Evolutionary conservation across 768 basidiomycete species (phyloP).

Genomic region (Termitomyces sp.): DNA sequence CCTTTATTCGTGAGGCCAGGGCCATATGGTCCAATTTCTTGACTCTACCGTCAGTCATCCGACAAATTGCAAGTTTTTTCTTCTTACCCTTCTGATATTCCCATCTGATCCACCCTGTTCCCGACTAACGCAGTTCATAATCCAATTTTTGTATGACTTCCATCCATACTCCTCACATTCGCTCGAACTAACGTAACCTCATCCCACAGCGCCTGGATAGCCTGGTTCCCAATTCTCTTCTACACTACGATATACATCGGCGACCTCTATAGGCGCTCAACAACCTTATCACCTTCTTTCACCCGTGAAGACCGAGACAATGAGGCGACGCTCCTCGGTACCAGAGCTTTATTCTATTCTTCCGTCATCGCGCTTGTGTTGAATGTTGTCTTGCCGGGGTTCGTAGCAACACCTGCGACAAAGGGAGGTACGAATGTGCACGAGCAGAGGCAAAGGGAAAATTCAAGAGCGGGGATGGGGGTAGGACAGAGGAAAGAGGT

Average conservation of each 20-base stretch:
- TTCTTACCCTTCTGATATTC: background rate
- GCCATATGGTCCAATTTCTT: conserved; percentile 70
- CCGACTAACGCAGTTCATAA: conserved; percentile 53
- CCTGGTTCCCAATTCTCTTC: conserved; percentile 91
- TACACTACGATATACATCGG: conserved; percentile 86
- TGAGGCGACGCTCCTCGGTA: conserved; percentile 79
- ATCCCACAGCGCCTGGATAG: conserved; percentile 63
- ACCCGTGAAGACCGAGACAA: conserved; percentile 37
- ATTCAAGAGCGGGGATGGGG: background rate
- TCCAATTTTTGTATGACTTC: conserved; percentile 73
- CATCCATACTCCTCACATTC: background rate
- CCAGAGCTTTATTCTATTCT: conserved; percentile 77
- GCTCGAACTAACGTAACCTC: background rate
- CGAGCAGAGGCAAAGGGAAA: background rate
- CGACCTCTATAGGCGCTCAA: conserved; percentile 68
- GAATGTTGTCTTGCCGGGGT: conserved; percentile 68
- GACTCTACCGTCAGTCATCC: conserved; percentile 68
- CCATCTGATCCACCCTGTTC: background rate
- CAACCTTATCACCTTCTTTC: conserved; percentile 19
- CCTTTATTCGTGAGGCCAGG: conserved; percentile 39
- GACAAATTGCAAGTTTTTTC: conserved; percentile 57
- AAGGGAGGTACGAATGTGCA: background rate
- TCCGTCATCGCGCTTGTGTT: conserved; percentile 62
- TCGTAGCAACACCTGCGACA: conserved; percentile 32
- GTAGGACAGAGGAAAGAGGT: background rate